Evolutionary conservation across 345 rosid species (phyloP), one percentile per base, ranked within the genome.

Genomic region (Euphorbia pulcherrima): DNA sequence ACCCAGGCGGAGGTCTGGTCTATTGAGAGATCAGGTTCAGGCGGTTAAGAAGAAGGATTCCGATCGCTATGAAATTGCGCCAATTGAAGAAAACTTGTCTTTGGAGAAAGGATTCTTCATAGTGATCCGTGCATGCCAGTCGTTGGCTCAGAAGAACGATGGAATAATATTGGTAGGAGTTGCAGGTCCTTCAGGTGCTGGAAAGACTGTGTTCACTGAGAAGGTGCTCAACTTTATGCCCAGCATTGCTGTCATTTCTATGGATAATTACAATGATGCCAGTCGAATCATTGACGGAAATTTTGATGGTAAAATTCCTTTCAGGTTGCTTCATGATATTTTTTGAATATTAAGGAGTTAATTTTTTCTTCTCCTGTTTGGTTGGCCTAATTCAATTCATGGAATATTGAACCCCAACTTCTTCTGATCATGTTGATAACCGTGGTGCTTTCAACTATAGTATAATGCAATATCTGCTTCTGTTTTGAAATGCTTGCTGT

Each of bases 141-240:
- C 91, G 33, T 59, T 91, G 81, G 86, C 97, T 65, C 96, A 91
- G 75, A 91, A 91, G 82, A 94, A 91, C 70, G 92, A 89, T 58
- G 99, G 99, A 37, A 62, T 94, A 46, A 84, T 87, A 72, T 80
- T 94, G 74, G 96, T 91, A 64, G 99, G 97, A 29, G 87, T 94
- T 54, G 99, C 99, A 26, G 99, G 99, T 68, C 99, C 99, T 20
- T 91, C 97, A 68, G 99, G 99, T 29, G 99, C 99, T 68, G 99
- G 99, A 20, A 94, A 94, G 74, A 91, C 99, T 4, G 89, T 91
- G 29, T 91, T 94, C 79, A 89, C 99, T 3, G 99, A 94, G 77
- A 94, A 94, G 74, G 79, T 94, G 69, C 87, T 89, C 60, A 87
- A 81, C 70, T 94, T 94, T 65, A 85, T 91, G 96, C 97, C 99